Base-by-base conservation (phyloP, 805 yeast species). In the Candida caryicola region DNA sequence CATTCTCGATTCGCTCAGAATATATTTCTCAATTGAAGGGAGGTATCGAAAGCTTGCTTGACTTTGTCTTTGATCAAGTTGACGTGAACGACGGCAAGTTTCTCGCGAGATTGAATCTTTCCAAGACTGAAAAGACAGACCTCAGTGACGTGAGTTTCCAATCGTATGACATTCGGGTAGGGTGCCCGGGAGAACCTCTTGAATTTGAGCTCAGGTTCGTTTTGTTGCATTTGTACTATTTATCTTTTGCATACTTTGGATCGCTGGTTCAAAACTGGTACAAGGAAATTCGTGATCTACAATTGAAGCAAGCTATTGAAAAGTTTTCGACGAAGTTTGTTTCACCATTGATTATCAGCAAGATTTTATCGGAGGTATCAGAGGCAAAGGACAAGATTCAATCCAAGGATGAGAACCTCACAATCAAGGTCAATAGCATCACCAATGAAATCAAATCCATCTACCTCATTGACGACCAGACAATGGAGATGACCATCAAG, bases 391-490 rank as follows among this genome's bases (percentile, higher is more conserved):
- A 57, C 18, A 52, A 52, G 35, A 46, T 64, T 17, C 52, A 53
- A 21, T 47, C 42, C 14, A 51, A 39, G 16, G 77, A 71, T 38
- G 72, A 69, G 12, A 73, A 71, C 21, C 69, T 78, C 59, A 71
- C 74, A 1, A 74, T 88, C 34, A 82, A 77, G 55, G 70, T 87
- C 23, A 82, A 81, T 53, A 70, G 66, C 37, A 66, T 71, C 3
- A 66, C 78, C 2, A 76, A 78, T 46, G 96, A 88, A 55, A 77
- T 90, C 42, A 81, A 74, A 45, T 82, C 88, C 1, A 65, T 73
- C 1, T 89, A 85, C 57, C 67, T 79, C 32, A 85, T 90, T 40
- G 98, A 90, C 59, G 97, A 90, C 39, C 95, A 89, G 52, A 77
- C 76, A 17, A 72, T 90, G 74, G 95, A 86, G 50, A 76, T 95